Percentiles rank a stretch among this genome's conserved stretches.
Evolutionary conservation across 2,329 filamentous ascomycete genomes (phyloP).

Genomic region (Phoma sp.): DNA sequence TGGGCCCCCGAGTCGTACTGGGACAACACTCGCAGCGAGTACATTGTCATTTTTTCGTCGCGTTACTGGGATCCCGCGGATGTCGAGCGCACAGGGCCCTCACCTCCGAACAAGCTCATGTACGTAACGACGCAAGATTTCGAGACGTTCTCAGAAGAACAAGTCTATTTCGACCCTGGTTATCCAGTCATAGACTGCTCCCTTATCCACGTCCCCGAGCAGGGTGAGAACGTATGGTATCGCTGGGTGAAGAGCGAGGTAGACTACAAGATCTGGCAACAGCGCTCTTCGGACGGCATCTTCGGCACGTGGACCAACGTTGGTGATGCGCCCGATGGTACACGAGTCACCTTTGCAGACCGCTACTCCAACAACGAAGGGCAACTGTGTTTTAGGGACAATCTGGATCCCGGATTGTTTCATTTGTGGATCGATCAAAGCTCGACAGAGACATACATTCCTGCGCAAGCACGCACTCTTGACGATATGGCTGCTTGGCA

Average conservation of each 20-base stretch:
- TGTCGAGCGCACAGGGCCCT: constrained; percentile 4
- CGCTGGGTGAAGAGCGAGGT: constrained; percentile 17
- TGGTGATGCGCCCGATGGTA: constrained; percentile 8
- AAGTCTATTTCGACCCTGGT: constrained; percentile 13
- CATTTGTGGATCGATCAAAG: constrained; percentile 16
- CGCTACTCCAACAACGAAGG: constrained; percentile 14
- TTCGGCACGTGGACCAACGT: constrained; percentile 10
- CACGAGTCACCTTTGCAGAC: constrained; percentile 9
- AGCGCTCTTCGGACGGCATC: constrained; percentile 7
- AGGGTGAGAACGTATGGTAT: constrained; percentile 12
- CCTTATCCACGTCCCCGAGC: constrained; percentile 9
- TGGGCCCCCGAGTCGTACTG: constrained; percentile 14
- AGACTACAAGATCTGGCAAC: constrained; percentile 13
- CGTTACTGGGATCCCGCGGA: constrained; percentile 14
- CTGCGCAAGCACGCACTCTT: constrained; percentile 11
- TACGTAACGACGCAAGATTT: constrained; percentile 13
- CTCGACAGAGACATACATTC: constrained; percentile 14
- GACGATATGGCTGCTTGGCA: constrained; percentile 13
- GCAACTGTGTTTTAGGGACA: constrained; percentile 10
- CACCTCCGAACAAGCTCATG: constrained; percentile 12
- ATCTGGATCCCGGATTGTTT: constrained; percentile 1
- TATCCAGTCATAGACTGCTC: constrained; percentile 15
- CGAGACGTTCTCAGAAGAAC: constrained; percentile 8
- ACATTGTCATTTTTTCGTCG: constrained; percentile 11
- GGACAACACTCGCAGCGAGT: constrained; percentile 5